Base-by-base conservation (phyloP, 2,329 filamentous ascomycete genomes). In the Aspergillus sp. region DNA sequence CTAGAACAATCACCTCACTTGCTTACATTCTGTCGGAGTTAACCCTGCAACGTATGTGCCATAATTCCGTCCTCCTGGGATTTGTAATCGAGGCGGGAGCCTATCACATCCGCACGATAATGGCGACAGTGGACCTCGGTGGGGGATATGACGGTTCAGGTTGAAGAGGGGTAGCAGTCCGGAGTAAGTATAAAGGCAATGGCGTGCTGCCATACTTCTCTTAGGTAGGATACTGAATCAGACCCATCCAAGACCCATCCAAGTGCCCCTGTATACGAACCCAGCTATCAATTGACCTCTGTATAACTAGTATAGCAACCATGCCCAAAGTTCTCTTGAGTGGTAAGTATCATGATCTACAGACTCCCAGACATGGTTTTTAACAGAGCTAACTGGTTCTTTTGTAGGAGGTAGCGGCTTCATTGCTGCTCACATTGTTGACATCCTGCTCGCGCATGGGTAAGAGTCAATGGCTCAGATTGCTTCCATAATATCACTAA, bases 341-440 rank as follows among this genome's bases (percentile, higher is more conserved):
- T 47, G 74, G 74, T 76, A 72, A 55, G 69, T 25, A 15, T 9
- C 30, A 17, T 45, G 6, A 21, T 19, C 19, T 13, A 36, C 30
- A 5, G 45, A 30, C 30, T 21, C 12, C 13, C 38, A 19, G 36
- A 15, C 15, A 30, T 43, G 38, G 21, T 21, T 15, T 6, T 17
- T 28, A 21, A 62, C 54, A 9, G 52, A 59, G 53, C 65, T 68
- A 61, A 71, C 49, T 21, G 15, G 32, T 56, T 41, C 6, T 7
- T 52, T n/a, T 56, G 36, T 55, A 79, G 84, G 86, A 65, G 86
- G 85, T 60, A 84, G 81, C 64, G 86, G 86, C 76, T 89, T 89
- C 74, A 88, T 89, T 65, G 86, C 86, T 61, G 85, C 86, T 41
- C 86, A 89, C 68, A 82, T 85, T n/a, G 78, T 89, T 25, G 85